phyloP scores from a whole-genome alignment of 2,329 filamentous ascomycete species.

The Phaeosphaeriaceae sp. region DNA sequence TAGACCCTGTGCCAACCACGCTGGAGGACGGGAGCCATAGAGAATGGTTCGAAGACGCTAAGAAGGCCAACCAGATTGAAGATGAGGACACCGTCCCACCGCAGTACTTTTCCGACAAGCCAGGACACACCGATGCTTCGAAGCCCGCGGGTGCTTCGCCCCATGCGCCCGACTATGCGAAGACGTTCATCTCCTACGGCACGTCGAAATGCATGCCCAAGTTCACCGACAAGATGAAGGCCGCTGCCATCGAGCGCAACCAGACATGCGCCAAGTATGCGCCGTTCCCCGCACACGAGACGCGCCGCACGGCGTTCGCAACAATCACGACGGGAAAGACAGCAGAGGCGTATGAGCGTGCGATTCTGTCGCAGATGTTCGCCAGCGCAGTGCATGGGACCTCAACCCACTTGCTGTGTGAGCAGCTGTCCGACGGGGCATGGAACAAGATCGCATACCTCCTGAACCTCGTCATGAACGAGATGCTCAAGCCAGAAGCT shows the following conservation, averaged over 20 bases:
- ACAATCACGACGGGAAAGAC: constrained; percentile 46
- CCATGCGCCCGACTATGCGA: constrained; percentile 2
- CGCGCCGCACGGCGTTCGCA: constrained; percentile 36
- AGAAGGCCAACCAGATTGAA: constrained; percentile 5
- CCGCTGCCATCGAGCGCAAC: constrained; percentile 9
- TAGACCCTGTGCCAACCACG: constrained; percentile 2
- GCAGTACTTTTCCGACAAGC: constrained; percentile 4
- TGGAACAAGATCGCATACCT: constrained; percentile 57
- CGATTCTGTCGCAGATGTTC: constrained; percentile 50
- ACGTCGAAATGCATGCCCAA: constrained; percentile 21
- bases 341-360: constrained; percentile 48
- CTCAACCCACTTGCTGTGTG: constrained; percentile 51
- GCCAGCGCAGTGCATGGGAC: constrained; percentile 52
- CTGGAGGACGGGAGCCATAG: constrained; percentile 1
- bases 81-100: neutral
- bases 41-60: constrained; percentile 11
- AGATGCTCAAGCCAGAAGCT: constrained; percentile 46
- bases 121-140: neutral
- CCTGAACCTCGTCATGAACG: constrained; percentile 46
- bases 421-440: constrained; percentile 50
- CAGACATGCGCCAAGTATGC: constrained; percentile 21
- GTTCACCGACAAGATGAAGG: constrained; percentile 14
- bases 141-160: neutral
- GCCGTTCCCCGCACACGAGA: constrained; percentile 14
- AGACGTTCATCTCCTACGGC: constrained; percentile 23